Base-by-base conservation (phyloP, 345 rosid species). In the Jatropha curcas region DNA sequence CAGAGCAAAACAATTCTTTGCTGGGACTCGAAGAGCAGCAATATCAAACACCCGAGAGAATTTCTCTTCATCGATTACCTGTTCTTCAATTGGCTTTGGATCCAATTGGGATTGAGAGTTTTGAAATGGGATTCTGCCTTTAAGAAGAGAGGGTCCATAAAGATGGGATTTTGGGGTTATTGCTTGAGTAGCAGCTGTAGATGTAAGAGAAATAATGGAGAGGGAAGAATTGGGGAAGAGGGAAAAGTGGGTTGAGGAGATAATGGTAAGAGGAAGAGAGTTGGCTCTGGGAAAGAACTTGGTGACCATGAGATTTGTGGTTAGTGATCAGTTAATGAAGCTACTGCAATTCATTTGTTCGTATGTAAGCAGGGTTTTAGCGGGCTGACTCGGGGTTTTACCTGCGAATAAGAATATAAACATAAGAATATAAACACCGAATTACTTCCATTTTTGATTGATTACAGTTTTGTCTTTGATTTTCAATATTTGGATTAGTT, bases 121-220 rank as follows among this genome's bases (percentile, higher is more conserved):
- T 30, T 73, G 59, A 63, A 30, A 58, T 13, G 85, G 85, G 46
- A 37, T 75, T 64, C 73, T 82, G 51, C 98, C 97, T 83, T 88
- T 94, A 30, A 31, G 85, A 60, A 94, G 92, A 70, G 93, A 90
- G 34, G 97, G 97, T 7, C 97, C 97, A 60, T 94, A 92, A 2
- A 86, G 84, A 33, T 82, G 69, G 31, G 75, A 10, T 35, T 72
- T 25, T 0, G 3, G 27, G 48, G 69, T 10, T 37, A 77, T 76
- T 20, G 39, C 65, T 16, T 37, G 59, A 19, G 77, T 8, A 43
- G 63, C 9, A 43, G 63, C 9, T 33, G 70, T 8, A 68, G 82
- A 78, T 83, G 74, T 72, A 71, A 68, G 78, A 60, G 81, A 74
- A 77, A 81, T 24, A 41, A 46, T 1, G 28, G 72, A 72, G 63